A percentile compares a stretch with the other conserved stretches of the same genome.
These are phyloP conservation scores for Nakazawaea ernobii DNA, from an alignment of 805 yeast species.

Conservation along the genomic window DNA sequence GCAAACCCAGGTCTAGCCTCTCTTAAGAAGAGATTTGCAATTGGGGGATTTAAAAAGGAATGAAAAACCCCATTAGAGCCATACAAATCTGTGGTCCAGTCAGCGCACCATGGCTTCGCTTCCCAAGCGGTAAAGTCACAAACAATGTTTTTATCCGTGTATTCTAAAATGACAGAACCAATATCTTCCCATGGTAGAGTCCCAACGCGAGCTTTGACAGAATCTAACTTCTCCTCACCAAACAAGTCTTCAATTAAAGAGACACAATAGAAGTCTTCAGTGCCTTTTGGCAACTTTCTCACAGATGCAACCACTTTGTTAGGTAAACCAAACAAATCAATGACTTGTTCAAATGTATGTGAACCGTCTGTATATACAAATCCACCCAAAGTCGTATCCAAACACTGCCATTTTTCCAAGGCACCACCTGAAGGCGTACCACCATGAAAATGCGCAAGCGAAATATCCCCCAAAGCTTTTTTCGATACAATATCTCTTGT, in stretches of 20 bases:
- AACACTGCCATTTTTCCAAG: slow-evolving; percentile 9
- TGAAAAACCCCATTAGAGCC: slow-evolving; percentile 7
- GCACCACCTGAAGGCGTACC: slow-evolving; percentile 10
- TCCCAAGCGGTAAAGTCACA: slow-evolving; percentile 10
- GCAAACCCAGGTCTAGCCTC: background rate
- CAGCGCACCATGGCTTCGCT: slow-evolving; percentile 8
- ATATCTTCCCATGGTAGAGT: slow-evolving; percentile 6
- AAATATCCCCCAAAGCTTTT: slow-evolving; percentile 3
- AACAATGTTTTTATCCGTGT: slow-evolving; percentile 6
- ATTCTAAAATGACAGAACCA: slow-evolving; percentile 10
- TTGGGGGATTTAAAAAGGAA: slow-evolving; percentile 5
- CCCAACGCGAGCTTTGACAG: slow-evolving; percentile 4
- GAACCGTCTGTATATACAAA: slow-evolving; percentile 8
- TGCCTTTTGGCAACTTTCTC: slow-evolving; percentile 3
- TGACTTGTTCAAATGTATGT: slow-evolving; percentile 9
- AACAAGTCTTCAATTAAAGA: slow-evolving; percentile 1
- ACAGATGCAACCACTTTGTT: slow-evolving; percentile 5
- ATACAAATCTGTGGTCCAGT: slow-evolving; percentile 8
- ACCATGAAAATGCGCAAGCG: slow-evolving; percentile 8
- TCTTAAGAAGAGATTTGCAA: background rate
- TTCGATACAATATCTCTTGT: background rate
- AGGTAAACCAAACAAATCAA: slow-evolving; percentile 8
- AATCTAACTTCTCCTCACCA: background rate
- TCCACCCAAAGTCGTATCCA: slow-evolving; percentile 7
- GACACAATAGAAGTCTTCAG: slow-evolving; percentile 3